Conservation (phyloP, 2,329 filamentous ascomycete species). For the Fusarium tupiense region DNA sequence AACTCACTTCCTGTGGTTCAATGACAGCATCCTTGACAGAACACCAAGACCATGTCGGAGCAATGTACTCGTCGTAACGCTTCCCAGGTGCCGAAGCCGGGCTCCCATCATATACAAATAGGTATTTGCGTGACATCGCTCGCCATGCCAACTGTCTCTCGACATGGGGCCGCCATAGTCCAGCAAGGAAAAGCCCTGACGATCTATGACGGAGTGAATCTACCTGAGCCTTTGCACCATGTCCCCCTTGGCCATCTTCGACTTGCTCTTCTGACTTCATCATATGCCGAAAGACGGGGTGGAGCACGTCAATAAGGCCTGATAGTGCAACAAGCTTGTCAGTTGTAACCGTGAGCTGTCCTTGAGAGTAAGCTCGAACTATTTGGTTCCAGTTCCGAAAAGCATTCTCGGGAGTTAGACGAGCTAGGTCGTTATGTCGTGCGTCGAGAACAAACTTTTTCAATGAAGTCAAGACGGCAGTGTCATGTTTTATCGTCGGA, state of each 20-base stretch:
- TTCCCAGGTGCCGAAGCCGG: background rate
- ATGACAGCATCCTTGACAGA: constrained; percentile 17
- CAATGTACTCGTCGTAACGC: background rate
- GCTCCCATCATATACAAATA: background rate
- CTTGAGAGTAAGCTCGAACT: background rate
- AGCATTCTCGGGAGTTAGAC: background rate
- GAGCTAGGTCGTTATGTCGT: background rate
- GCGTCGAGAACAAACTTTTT: background rate
- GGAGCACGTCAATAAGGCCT: background rate
- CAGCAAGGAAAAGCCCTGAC: background rate
- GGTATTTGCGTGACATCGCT: constrained; percentile 7
- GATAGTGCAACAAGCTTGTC: constrained; percentile 17
- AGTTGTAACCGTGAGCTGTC: background rate
- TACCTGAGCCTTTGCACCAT: fast-evolving
- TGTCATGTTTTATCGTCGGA: background rate
- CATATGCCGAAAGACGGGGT: background rate
- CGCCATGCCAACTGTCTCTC: constrained; percentile 22
- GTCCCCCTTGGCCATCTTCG: background rate
- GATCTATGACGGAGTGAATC: background rate
- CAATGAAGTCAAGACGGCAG: background rate
- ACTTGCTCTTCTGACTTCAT: background rate
- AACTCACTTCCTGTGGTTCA: background rate
- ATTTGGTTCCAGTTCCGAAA: constrained; percentile 11
- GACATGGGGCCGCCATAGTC: constrained; percentile 7
- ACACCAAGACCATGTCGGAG: constrained; percentile 24